These are phyloP conservation scores for Pueraria montana DNA, from an alignment of 306 rosid species.

Conservation along the genomic window DNA sequence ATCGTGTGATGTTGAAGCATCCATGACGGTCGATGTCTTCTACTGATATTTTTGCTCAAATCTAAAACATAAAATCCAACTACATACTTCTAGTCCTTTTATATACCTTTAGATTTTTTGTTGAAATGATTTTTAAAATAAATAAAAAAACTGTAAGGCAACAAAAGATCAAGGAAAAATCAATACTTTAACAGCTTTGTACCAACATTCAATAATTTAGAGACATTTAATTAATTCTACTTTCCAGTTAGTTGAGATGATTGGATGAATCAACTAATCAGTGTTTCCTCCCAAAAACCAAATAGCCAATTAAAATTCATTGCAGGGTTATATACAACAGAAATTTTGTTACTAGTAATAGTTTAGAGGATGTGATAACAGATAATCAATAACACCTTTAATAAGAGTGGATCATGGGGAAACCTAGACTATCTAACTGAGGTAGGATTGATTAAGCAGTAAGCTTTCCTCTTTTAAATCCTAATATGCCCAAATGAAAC, in stretches of 20 bases:
- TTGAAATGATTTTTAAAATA: background rate
- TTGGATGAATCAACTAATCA: background rate
- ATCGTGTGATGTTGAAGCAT: background rate
- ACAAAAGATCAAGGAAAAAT: background rate
- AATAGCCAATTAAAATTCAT: background rate
- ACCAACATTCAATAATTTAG: background rate
- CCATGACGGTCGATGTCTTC: background rate
- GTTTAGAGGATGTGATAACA: background rate
- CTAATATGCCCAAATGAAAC: background rate
- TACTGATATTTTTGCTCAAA: background rate
- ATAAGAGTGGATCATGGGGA: background rate
- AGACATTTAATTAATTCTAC: background rate
- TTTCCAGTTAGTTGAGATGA: constrained; percentile 13
- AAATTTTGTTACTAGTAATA: background rate
- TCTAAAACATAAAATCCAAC: background rate
- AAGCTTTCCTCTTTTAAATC: background rate
- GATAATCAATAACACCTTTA: background rate
- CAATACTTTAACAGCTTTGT: background rate
- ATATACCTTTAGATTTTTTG: background rate
- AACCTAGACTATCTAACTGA: background rate
- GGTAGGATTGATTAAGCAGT: background rate
- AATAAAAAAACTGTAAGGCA: background rate
- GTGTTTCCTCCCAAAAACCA: background rate
- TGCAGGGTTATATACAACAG: background rate
- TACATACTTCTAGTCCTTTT: background rate